Conservation (phyloP, 768 basidiomycete genomes). For the Lactifluus hygrophoroides region DNA sequence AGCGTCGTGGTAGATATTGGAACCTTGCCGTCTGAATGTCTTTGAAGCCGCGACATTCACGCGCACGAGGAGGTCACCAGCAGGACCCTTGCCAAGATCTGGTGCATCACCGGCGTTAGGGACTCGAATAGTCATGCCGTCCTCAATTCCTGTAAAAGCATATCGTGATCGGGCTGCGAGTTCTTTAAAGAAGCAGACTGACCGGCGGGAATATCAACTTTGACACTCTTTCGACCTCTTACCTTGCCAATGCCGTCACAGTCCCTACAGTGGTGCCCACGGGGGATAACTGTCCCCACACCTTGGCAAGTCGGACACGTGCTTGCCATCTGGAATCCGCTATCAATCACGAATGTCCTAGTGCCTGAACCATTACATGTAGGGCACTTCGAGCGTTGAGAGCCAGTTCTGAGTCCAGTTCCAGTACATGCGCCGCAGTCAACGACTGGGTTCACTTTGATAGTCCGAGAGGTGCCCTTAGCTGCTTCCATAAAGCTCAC, state of each 20-base stretch:
- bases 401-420: slow-evolving; percentile 77
- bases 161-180: neutral
- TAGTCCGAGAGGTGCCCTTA: slow-evolving; percentile 70
- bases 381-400: slow-evolving; percentile 69
- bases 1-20: slow-evolving; percentile 83
- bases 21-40: slow-evolving; percentile 82
- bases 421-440: slow-evolving; percentile 82
- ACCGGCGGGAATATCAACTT: slow-evolving; percentile 84
- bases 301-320: slow-evolving; percentile 82
- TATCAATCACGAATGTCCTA: slow-evolving; percentile 81
- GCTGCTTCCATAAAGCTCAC: slow-evolving; percentile 93
- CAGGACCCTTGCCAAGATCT: slow-evolving; percentile 61
- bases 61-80: slow-evolving; percentile 83
- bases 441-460: slow-evolving; percentile 72
- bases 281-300: slow-evolving; percentile 70
- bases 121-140: slow-evolving; percentile 86
- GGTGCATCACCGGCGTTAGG: slow-evolving; percentile 80
- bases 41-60: slow-evolving; percentile 79
- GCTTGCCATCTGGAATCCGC: slow-evolving; percentile 94
- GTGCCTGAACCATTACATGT: slow-evolving; percentile 83
- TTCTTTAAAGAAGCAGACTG: slow-evolving; percentile 26
- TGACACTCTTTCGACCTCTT: slow-evolving; percentile 63
- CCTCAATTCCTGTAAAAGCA: slow-evolving; percentile 66
- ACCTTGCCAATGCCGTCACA: slow-evolving; percentile 89
- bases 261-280: slow-evolving; percentile 62